These are phyloP conservation scores for Leishmania turanica DNA, from an alignment of 208 protist genomes.

Conservation along the genomic window DNA sequence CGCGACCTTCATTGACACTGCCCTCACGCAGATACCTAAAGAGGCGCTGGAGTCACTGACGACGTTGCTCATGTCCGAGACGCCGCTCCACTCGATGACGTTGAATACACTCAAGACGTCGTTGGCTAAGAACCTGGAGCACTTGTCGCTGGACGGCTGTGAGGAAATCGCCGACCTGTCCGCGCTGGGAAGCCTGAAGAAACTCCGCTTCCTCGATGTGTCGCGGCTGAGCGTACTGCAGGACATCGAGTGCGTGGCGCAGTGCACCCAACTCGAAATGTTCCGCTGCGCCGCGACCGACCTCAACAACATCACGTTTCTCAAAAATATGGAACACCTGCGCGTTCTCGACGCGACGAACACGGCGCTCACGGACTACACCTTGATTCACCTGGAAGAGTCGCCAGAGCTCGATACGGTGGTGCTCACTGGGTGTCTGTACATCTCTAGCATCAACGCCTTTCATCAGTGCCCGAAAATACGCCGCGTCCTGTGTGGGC, in stretches of 20 bases:
- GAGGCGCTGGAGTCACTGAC: constrained; percentile 40
- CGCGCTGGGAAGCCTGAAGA: constrained; percentile 45
- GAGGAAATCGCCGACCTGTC: constrained; percentile 49
- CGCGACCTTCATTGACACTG: constrained; percentile 57
- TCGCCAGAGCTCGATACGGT: constrained; percentile 72
- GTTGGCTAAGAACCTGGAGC: constrained; percentile 53
- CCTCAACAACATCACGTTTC: constrained; percentile 63
- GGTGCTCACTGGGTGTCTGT: constrained; percentile 65
- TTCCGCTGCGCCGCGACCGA: constrained; percentile 69
- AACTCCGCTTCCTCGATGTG: constrained; percentile 78
- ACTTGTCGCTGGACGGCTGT: constrained; percentile 72
- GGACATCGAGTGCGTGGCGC: constrained; percentile 51
- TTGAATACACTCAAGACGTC: constrained; percentile 55
- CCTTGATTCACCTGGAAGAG: constrained; percentile 60
- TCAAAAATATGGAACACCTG: constrained; percentile 49
- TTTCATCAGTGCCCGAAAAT: constrained; percentile 76
- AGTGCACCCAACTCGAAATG: constrained; percentile 66
- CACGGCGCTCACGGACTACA: constrained; percentile 58
- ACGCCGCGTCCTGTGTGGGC: constrained; percentile 66
- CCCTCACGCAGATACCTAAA: constrained; percentile 44
- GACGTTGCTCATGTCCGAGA: constrained; percentile 54
- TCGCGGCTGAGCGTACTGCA: constrained; percentile 54
- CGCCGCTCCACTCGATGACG: constrained; percentile 58
- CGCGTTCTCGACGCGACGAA: constrained; percentile 70
- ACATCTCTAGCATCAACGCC: constrained; percentile 81